Evolutionary conservation across 257 asterid genomes (phyloP), one percentile per base, ranked within the genome.

Genomic region (Cinchona pubescens): DNA sequence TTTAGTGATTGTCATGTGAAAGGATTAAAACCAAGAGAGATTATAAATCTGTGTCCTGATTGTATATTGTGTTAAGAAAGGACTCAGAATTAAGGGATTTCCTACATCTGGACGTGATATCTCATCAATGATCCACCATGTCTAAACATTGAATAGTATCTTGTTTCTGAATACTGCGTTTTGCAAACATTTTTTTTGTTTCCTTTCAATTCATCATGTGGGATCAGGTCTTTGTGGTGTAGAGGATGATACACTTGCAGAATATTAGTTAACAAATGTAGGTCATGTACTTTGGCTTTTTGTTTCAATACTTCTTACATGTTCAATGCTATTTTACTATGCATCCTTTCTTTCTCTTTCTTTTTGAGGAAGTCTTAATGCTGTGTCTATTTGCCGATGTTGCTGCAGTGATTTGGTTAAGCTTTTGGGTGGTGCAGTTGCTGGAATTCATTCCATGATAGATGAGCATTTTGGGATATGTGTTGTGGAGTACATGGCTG

Each of bases 391-490:
- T 71, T 62, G 61, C 35, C 13, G 40, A 4, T 53, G 62, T 43
- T 76, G 72, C 67, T 82, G 67, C 85, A 95, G 99, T 53, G 90
- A 92, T 69, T 84, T 92, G 90, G 96, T 87, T 83, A 82, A 81
- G 72, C 96, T 95, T 66, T 82, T 95, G 85, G 98, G 96, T 37
- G 96, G 88, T 43, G 96, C 97, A 16, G 77, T 90, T 62, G 90
- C 86, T 6, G 98, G 99, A 67, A 84, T 92, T 75, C 97, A 95
- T 81, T 90, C 99, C 75, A 95, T 95, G 98, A 86, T 81, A 74
- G 99, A 95, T 59, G 98, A 95, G 84, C 98, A 92, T 81, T 95
- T 95, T 76, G 98, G 99, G 80, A 95, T 95, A 69, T 77, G 99
- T 61, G 96, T 92, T 60, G 99, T 95, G 75, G 98, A 92, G 83